Conservation (phyloP, 2,329 filamentous ascomycete species). For the Dothideomycetes sp. region DNA sequence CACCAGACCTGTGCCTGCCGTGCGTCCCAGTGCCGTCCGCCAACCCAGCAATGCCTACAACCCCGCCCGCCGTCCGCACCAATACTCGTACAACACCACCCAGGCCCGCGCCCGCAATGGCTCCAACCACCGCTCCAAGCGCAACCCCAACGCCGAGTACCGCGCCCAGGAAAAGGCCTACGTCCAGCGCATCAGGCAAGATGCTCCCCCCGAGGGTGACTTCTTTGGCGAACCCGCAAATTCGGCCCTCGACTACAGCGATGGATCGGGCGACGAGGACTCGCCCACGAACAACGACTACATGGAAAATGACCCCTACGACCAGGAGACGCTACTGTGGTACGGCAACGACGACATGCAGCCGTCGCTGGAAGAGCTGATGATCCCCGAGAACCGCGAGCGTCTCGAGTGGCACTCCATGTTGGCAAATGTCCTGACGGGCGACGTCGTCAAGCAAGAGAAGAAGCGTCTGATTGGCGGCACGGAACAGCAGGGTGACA, state of each 20-base stretch:
- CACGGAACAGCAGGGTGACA: slow-evolving; percentile 60
- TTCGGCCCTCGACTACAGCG: slow-evolving; percentile 54
- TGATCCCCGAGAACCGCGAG: slow-evolving; percentile 78
- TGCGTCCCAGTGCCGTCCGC: slow-evolving; percentile 31
- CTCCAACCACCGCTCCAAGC: slow-evolving; percentile 43
- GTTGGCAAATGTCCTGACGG: slow-evolving; percentile 88
- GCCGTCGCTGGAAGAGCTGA: slow-evolving; percentile 79
- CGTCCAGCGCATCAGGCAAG: slow-evolving; percentile 79
- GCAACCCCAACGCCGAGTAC: slow-evolving; percentile 62
- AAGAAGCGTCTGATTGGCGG: slow-evolving; percentile 89
- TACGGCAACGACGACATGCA: slow-evolving; percentile 83
- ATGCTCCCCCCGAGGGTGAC: slow-evolving; percentile 49
- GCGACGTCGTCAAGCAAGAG: slow-evolving; percentile 94
- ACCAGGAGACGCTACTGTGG: slow-evolving; percentile 86
- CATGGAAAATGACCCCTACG: slow-evolving; percentile 72
- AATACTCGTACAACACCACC: slow-evolving; percentile 33
- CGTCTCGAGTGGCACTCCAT: slow-evolving; percentile 96
- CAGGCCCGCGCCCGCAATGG: slow-evolving; percentile 43
- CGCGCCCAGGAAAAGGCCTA: slow-evolving; percentile 89
- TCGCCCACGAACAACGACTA: slow-evolving; percentile 76
- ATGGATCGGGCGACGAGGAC: slow-evolving; percentile 82
- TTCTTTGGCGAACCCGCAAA: slow-evolving; percentile 62
- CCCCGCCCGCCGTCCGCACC: slow-evolving; percentile 35
- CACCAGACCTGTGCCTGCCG: slow-evolving; percentile 3
- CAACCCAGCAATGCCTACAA: slow-evolving; percentile 40